Base-by-base conservation (phyloP, 768 basidiomycete species). In the Lactarius hengduanensis region DNA sequence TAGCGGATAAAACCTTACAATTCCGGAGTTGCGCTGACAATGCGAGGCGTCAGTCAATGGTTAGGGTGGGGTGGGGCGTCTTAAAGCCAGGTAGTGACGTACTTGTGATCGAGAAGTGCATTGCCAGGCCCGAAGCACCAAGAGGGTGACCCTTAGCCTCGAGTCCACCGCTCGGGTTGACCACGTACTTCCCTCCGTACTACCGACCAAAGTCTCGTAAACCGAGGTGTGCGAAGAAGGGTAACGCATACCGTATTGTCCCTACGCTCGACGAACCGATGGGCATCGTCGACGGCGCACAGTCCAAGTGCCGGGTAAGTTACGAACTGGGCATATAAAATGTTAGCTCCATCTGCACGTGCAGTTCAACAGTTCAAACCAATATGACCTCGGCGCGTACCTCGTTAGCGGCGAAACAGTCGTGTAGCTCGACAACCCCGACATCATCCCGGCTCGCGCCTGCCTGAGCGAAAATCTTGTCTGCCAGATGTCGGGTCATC, bases 31-130 rank as follows among this genome's bases (percentile, higher is more conserved):
- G 90, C 89, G 90, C 88, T 89, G 70, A 8, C 11, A 26, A 34
- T 18, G 18, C 16, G 41, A 18, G 41, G 16, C 6, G 6, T 41
- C 41, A 41, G 6, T 43, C 4, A 6, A 43, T 5, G 41, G 1
- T 18, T n/a, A n/a, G n/a, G n/a, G n/a, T 18, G 6, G 18, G 41
- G 3, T 5, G 8, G 32, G 32, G 32, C 32, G 41, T 41, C 40
- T 16, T 41, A n/a, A 41, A 8, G 7, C 7, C 18, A 3, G 41
- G 18, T 18, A 6, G 41, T 18, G 41, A 75, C 87, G 47, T 72
- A 89, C 89, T 91, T 71, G 87, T 84, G 67, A 92, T 89, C 72
- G 91, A 92, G 76, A 92, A 92, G 73, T 93, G 91, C 91, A 92
- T 92, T 34, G 89, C 91, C 15, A 93, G 77, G 2, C 91, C 91